A percentile compares a stretch with the other conserved stretches of the same genome.
phyloP scores from a whole-genome alignment of 164 flowering plant genomes.

The Akebia trifoliata region DNA sequence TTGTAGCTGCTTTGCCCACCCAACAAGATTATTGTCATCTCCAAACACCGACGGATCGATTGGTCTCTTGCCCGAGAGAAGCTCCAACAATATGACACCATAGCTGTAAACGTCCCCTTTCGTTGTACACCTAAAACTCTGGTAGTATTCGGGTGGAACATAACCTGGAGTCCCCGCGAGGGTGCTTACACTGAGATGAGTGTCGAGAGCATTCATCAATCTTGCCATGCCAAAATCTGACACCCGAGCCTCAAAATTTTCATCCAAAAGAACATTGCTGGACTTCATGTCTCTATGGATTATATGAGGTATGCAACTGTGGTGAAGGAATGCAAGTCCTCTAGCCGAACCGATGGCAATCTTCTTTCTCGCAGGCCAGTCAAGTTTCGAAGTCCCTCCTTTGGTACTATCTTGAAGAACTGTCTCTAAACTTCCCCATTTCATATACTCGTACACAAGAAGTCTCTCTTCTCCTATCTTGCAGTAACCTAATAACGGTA shows the following conservation, averaged over 20 bases:
- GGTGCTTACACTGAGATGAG: conserved; percentile 88
- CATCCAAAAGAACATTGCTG: conserved; percentile 77
- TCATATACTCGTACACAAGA: conserved; percentile 83
- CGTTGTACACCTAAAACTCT: conserved; percentile 75
- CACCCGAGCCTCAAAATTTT: conserved; percentile 74
- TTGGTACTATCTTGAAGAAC: conserved; percentile 66
- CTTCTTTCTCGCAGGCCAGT: conserved; percentile 73
- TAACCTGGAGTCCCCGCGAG: conserved; percentile 88
- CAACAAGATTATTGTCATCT: conserved; percentile 86
- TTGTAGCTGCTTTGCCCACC: conserved; percentile 81
- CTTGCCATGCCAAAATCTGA: conserved; percentile 98
- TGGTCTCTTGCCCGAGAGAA: conserved; percentile 77
- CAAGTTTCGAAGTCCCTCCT: conserved; percentile 33
- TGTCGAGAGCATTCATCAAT: conserved; percentile 70
- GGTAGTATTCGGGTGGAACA: conserved; percentile 86
- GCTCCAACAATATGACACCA: conserved; percentile 72
- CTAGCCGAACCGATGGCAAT: conserved; percentile 84
- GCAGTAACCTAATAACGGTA: conserved; percentile 75
- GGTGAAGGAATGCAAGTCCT: conserved; percentile 95
- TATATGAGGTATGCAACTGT: conserved; percentile 89
- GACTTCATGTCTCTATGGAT: conserved; percentile 87
- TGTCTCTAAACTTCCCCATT: conserved; percentile 75
- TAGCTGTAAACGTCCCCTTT: conserved; percentile 87
- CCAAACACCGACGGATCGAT: conserved; percentile 68
- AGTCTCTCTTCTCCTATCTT: conserved; percentile 77